Evolutionary conservation across 2,329 filamentous ascomycete species (phyloP), one percentile per base, ranked within the genome.

Genomic region (Epichloe gansuensis): DNA sequence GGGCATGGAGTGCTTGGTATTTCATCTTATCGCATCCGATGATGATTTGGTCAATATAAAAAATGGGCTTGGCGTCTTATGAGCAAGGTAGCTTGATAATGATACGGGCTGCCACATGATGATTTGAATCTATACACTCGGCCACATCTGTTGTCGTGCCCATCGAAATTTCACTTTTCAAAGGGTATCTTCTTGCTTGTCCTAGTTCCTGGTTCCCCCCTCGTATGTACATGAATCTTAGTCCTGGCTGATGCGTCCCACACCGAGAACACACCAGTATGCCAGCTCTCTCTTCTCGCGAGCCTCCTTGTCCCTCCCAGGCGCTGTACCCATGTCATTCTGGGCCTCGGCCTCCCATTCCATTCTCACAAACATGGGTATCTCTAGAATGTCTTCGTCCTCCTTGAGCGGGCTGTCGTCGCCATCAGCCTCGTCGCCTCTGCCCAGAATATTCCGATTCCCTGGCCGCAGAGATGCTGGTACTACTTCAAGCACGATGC

Each of bases 191-290:
- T 62, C 21, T 39, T 31, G 6, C 4, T 21, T 49, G 15, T 17
- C 6, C 21, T 27, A 12, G 12, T 46, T 11, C n/a, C 31, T 35
- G 17, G 17, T 21, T 21, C 17, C 17, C 17, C 17, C 17, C 17
- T 21, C 17, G 17, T 21, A 21, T 21, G 55, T 53, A 40, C 54
- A 51, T 50, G 58, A 25, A 38, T 41, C 34, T 45, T 45, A 65
- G 52, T 73, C 69, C 63, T 74, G 73, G 58, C 71, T 78, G 61
- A 97, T 93, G 61, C 82, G 82, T 9, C 93, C 93, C 53, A 94
- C 79, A 3, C 91, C 91, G 38, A 97, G 73, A 21, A 95, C 89
- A 71, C 87, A 89, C 93, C 93, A 98, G 69, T 95, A 97, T 51
- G 89, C 89, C 68, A 97, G 71, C 65, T 97, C 93, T 62, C 86